Evolutionary conservation across 2,329 filamentous ascomycete species (phyloP), one percentile per base, ranked within the genome.

Genomic region (Xylaria hypoxylon): DNA sequence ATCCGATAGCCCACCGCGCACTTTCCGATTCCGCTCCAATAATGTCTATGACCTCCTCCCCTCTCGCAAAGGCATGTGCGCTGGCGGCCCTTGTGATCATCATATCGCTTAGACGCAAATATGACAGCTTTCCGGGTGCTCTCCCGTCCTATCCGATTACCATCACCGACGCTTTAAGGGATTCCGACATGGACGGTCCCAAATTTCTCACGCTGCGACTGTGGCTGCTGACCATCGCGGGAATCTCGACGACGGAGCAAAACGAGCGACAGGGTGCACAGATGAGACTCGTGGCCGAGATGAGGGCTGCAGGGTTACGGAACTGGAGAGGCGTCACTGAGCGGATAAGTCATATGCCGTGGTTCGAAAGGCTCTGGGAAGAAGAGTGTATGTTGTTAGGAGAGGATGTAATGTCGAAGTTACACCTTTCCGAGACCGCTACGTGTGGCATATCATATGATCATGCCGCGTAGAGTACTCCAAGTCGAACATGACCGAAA

Each of bases 1-100:
- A 68, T 60, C 66, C 55, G 50, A 68, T 68, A 65, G 66, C 66
- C 42, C 66, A 68, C 62, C 62, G 66, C 48, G 62, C 58, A 59
- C 66, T 68, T 65, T 59, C 62, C 24, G 58, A 68, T 62, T 56
- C 8, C 53, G 62, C 62, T 52, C 62, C 55, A 60, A 59, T 68
- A 47, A 63, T 65, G 57, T 62, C 38, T 53, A 62, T 15, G 40
- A 42, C 24, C 17, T 61, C 65, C 47, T 42, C 59, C 35, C 48
- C 58, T 52, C 59, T 66, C 42, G 48, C 48, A 60, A 66, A 68
- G 48, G 66, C 66, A 17, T 68, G 59, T 68, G 53, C 59, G 42
- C 59, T 66, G 44, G 66, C 66, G 50, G 66, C 66, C 22, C 58
- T 68, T 45, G 33, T 51, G 63, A 60, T 68, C 47, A 66, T 68